Conservation (phyloP, 352 stramenopile species). For the Phytopythium kandeliae region DNA sequence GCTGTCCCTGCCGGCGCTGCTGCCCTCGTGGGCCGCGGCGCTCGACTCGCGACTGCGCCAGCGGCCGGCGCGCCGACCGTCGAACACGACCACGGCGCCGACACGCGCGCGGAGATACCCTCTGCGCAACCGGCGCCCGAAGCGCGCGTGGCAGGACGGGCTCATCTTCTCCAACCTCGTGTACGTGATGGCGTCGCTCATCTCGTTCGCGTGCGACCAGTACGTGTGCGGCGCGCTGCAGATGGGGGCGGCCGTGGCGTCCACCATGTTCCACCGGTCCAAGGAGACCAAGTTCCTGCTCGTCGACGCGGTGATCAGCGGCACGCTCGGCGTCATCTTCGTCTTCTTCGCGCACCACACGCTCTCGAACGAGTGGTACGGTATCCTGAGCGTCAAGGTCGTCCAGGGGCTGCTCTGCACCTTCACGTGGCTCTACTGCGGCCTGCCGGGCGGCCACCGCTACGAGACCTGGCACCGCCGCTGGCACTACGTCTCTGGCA, state of each 20-base stretch:
- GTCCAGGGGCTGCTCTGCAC: conserved; percentile 42
- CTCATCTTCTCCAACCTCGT: conserved; percentile 82
- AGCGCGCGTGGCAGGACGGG: conserved; percentile 68
- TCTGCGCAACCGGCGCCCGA: conserved; percentile 26
- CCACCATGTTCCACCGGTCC: conserved; percentile 74
- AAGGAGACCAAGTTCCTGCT: conserved; percentile 82
- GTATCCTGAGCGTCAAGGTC: conserved; percentile 62
- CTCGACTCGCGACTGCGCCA: conserved; percentile 25
- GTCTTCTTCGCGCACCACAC: conserved; percentile 61
- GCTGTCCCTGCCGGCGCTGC: conserved; percentile 20
- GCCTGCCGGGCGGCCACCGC: conserved; percentile 55
- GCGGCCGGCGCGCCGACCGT: conserved; percentile 18
- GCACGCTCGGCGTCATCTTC: conserved; percentile 62
- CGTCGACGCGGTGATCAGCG: conserved; percentile 74
- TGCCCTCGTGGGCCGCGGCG: conserved; percentile 32
- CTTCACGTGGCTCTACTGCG: conserved; percentile 84
- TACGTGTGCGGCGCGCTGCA: conserved; percentile 72
- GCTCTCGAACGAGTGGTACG: conserved; percentile 70
- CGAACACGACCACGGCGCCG: conserved; percentile 21
- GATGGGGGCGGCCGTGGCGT: conserved; percentile 59
- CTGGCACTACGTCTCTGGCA: conserved; percentile 79
- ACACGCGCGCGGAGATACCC: conserved; percentile 16
- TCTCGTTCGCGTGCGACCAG: conserved; percentile 68
- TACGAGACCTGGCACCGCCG: conserved; percentile 80
- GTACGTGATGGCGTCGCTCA: conserved; percentile 58